A percentile compares a stretch with the other conserved stretches of the same genome.
Evolutionary conservation across 2,329 filamentous ascomycete genomes (phyloP).

Genomic region (Drechslera avenae): DNA sequence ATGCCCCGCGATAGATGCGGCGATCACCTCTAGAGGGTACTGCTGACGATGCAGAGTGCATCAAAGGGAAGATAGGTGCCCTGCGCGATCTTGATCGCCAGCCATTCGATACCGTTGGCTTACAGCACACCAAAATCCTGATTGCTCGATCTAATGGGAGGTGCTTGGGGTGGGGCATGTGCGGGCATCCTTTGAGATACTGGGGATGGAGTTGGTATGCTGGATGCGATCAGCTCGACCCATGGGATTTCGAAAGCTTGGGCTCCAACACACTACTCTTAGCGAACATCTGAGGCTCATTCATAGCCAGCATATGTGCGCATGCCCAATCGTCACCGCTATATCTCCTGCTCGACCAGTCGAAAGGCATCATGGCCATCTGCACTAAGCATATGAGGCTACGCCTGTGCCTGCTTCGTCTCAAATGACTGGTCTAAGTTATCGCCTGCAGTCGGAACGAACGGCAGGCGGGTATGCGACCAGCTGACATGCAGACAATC

Average conservation of each 20-base stretch:
- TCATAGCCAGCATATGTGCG: neutral
- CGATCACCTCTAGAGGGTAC: neutral
- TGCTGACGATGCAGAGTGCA: constrained; percentile 1
- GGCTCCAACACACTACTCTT: neutral
- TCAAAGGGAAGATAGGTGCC: neutral
- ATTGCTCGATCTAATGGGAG: too few relatives aligned
- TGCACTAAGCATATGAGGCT: neutral
- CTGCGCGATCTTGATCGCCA: neutral
- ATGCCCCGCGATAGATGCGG: neutral
- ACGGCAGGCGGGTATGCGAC: neutral
- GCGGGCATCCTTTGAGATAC: neutral
- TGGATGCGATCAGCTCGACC: neutral
- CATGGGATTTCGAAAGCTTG: neutral
- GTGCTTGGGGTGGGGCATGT: too few relatives aligned
- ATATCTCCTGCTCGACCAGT: neutral
- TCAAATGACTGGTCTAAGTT: neutral
- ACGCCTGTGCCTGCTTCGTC: constrained; percentile 8
- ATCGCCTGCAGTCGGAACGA: neutral
- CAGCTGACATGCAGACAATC: neutral
- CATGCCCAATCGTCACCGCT: neutral
- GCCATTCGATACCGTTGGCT: neutral
- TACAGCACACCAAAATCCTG: neutral
- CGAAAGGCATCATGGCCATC: neutral
- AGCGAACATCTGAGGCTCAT: neutral
- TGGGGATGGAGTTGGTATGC: neutral